Base-by-base conservation (phyloP, 306 rosid genomes). In the Rosa rugosa region DNA sequence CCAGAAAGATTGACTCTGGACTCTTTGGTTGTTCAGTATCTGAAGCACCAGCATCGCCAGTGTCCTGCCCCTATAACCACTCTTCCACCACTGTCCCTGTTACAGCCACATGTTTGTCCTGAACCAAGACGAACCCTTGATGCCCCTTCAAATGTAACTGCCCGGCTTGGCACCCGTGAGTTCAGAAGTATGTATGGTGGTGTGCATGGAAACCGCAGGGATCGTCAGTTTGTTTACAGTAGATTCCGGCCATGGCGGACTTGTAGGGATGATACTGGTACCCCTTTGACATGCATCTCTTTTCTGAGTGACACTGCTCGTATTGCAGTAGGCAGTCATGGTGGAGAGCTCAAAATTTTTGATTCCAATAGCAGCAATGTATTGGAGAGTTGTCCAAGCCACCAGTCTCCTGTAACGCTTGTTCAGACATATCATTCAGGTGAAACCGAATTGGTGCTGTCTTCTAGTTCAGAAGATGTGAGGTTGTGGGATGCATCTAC, bases 21-120 rank as follows among this genome's bases (percentile, higher is more conserved):
- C 81, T 87, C 97, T 67, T 82, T 96, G 69, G 99, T 96, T 75
- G 87, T 90, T 81, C 99, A 96, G 87, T 96, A 93, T 87, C 82
- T 96, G 76, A 96, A 93, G 87, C 98, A 96, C 86, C 99, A 96
- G 87, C 99, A 96, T 84, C 99, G 98, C 57, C 99, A 96, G 81
- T 96, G 99, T 74, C 91, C 99, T 20, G 97, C 99, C 13, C 99
- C 99, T 41, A 96, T 96, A 78, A 96, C 99, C 47, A 96, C 99
- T 36, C 99, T 96, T 73, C 99, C 99, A 41, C 99, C 99, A 10
- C 85, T 96, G 44, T 96, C 99, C 82, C 92, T 96, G 50, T 74
- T 96, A 42, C 94, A 93, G 59, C 97, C 94, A 4, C 99, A 96
- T 66, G 94, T 96, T 80, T 96, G 99, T 83, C 99, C 99, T 31